Base-by-base conservation (phyloP, 1,284 basidiomycete species). In the Ceratobasidium sp. region DNA sequence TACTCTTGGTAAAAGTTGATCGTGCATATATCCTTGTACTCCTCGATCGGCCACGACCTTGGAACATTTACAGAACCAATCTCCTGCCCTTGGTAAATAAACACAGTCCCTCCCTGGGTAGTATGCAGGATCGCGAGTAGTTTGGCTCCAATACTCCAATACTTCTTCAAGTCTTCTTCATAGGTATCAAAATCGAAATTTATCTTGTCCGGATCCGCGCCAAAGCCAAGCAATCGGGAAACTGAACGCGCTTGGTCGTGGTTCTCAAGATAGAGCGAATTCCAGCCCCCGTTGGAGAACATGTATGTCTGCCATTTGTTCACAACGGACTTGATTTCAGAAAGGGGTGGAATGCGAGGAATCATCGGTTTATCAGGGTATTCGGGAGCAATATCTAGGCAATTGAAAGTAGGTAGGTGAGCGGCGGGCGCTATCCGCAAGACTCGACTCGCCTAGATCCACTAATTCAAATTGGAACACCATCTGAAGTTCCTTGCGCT, bases 81-180 rank as follows among this genome's bases (percentile, higher is more conserved):
- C 78, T 92, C 90, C 81, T 92, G 84, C 1, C 92, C 91, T 81
- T 93, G 90, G 80, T 89, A 92, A 14, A 94, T 83, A 80, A 88
- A 93, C 76, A 90, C 81, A 13, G 92, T 92, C 1, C 92, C 92
- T 0, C 85, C 83, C 64, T 89, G 86, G 0, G 88, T 86, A 46
- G 86, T 83, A 77, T 92, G 85, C 64, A 92, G 81, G 29, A 91
- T 82, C 0, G 89, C 87, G 24, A 93, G 81, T 80, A 92, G 81
- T 79, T 92, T 92, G 9, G 88, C 90, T 0, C 88, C 88, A 7
- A 83, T 78, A 0, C 81, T 80, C 4, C 90, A 85, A 83, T 86
- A 87, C 77, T 86, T 81, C 34, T 59, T 34, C 68, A 72, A 34
- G 29, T 72, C 68, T n/a, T 49, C 41, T 19, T 72, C 68, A 29